A percentile compares a stretch with the other conserved stretches of the same genome.
Conservation (phyloP, 352 stramenopile genomes). For the Phytophthora boehmeriae region DNA sequence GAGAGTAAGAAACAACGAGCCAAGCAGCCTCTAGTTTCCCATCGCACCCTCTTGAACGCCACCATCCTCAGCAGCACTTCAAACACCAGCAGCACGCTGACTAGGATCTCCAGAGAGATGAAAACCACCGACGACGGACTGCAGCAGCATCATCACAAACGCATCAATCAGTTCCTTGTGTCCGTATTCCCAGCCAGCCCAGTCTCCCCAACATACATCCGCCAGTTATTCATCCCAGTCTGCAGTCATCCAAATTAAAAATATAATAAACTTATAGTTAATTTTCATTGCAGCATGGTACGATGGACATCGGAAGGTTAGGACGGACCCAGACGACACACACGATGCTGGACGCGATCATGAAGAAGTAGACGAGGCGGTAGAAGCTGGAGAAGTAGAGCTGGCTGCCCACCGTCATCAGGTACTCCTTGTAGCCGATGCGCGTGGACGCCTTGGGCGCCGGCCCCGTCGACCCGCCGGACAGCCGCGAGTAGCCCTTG, state of each 20-base stretch:
- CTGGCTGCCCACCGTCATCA: constrained; percentile 75
- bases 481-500: constrained; percentile 45
- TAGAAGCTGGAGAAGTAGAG: constrained; percentile 87
- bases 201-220: constrained; percentile 50
- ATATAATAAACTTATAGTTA: too few species aligned
- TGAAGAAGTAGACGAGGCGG: constrained; percentile 81
- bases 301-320: background rate
- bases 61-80: constrained; percentile 86
- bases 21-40: background rate
- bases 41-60: constrained; percentile 72
- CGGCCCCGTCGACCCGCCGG: constrained; percentile 19
- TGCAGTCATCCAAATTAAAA: constrained; percentile 20
- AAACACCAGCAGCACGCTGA: constrained; percentile 77
- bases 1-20: background rate
- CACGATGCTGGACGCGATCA: constrained; percentile 68
- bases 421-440: constrained; percentile 72
- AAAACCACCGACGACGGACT: constrained; percentile 79
- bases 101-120: constrained; percentile 80
- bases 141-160: constrained; percentile 1
- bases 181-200: background rate
- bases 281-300: too few species aligned
- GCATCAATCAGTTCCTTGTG: background rate
- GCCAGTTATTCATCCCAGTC: constrained; percentile 79
- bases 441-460: constrained; percentile 19
- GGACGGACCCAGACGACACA: constrained; percentile 70